These are phyloP conservation scores for Yamadazyma songkhlaensis DNA, from an alignment of 1,139 yeast species.

Conservation along the genomic window DNA sequence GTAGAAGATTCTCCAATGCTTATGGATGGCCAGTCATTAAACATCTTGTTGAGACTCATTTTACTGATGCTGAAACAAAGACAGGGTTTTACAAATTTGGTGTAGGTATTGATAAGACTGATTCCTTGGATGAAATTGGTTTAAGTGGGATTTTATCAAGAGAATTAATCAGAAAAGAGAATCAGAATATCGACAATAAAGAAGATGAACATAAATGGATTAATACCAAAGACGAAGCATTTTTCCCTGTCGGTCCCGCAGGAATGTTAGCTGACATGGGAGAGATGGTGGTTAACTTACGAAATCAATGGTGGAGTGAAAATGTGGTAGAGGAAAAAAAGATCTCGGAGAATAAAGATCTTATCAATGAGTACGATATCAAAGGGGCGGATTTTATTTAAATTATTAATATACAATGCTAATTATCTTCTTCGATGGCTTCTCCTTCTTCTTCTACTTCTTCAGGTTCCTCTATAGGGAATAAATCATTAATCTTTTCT, in stretches of 20 bases:
- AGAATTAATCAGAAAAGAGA: conserved; percentile 33
- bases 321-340: neutral
- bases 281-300: conserved; percentile 43
- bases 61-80: conserved; percentile 12
- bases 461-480: conserved; percentile 42
- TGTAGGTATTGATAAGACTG: conserved; percentile 5
- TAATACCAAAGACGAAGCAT: conserved; percentile 41
- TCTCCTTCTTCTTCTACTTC: conserved; percentile 31
- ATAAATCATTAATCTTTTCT: conserved; percentile 44
- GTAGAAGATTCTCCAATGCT: conserved; percentile 89
- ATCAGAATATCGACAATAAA: conserved; percentile 30
- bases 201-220: conserved; percentile 46
- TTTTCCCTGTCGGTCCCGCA: conserved; percentile 69
- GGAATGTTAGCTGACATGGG: conserved; percentile 64
- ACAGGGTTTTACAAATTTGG: conserved; percentile 8
- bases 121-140: conserved; percentile 22
- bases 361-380: conserved; percentile 14
- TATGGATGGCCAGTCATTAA: conserved; percentile 95
- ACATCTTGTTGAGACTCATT: conserved; percentile 56
- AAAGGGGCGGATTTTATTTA: conserved; percentile 23
- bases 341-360: neutral
- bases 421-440: conserved; percentile 10
- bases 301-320: conserved; percentile 34
- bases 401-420: conserved; percentile 2
- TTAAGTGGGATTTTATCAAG: conserved; percentile 32